phyloP scores from a whole-genome alignment of 31 red algal genomes.

The Endocladia muricata region DNA sequence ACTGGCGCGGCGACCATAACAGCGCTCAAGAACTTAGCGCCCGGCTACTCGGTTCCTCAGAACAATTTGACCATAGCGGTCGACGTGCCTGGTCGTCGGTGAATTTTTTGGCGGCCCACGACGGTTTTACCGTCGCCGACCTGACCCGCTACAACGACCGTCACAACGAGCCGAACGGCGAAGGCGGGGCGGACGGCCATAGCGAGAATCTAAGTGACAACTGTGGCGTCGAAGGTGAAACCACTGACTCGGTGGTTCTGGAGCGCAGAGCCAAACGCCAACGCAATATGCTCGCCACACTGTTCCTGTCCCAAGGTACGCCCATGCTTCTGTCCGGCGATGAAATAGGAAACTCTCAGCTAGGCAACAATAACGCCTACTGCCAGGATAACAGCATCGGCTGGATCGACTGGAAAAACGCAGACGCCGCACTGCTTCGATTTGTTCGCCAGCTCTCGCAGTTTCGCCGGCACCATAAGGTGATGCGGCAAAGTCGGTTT shows the following conservation, averaged over 20 bases:
- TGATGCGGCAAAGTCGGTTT: too few species aligned
- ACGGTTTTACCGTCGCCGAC: constrained; percentile 93
- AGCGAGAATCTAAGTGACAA: constrained; percentile 88
- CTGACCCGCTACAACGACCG: constrained; percentile 84
- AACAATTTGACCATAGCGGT: constrained; percentile 70
- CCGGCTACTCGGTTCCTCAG: constrained; percentile 84
- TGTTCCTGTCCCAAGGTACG: constrained; percentile 82
- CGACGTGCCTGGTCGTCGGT: constrained; percentile 81
- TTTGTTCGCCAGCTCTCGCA: constrained; percentile 45
- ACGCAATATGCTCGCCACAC: constrained; percentile 68
- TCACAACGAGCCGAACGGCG: constrained; percentile 95
- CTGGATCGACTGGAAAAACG: constrained; percentile 70
- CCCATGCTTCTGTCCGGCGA: constrained; percentile 97
- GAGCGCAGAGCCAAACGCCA: constrained; percentile 40
- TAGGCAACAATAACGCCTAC: constrained; percentile 99
- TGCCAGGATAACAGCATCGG: constrained; percentile 87
- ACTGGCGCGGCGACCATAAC: constrained; percentile 73
- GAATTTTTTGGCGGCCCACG: constrained; percentile 98
- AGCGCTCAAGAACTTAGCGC: constrained; percentile 83
- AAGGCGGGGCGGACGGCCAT: constrained; percentile 89
- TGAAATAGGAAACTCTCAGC: constrained; percentile 85
- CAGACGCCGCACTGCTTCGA: constrained; percentile 28
- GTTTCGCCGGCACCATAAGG: too few species aligned
- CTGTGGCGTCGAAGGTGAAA: constrained; percentile 95
- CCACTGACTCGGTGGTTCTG: constrained; percentile 13